Base-by-base conservation (phyloP, 202 grass and related monocot genomes). In the Hordeum pubiflorum region DNA sequence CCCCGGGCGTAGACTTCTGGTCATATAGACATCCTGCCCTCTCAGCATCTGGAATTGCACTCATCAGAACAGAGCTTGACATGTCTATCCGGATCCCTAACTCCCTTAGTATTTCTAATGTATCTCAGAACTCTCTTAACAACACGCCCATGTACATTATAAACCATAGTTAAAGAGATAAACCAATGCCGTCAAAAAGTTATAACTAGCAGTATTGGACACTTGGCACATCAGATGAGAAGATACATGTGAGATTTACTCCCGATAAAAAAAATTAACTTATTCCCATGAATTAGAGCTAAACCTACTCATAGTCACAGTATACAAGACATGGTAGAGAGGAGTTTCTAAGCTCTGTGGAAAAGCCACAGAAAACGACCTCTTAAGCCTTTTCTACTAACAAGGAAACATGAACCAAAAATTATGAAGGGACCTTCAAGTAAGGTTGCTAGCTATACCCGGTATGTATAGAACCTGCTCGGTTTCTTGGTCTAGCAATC, bases 401-500 rank as follows among this genome's bases (percentile, higher is more conserved):
- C 58, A 75, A 83, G 72, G 43, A 79, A 86, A 62, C n/a, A 67
- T 55, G 62, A 83, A 89, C 59, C 24, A 41, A 86, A 89, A 64
- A 63, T 63, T 89, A 75, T 86, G 68, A 80, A 86, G 75, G 69
- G 64, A 76, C 55, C 79, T 83, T 89, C 83, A 89, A 79, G 87
- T 89, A 75, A 86, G 79, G 83, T 79, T 76, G 69, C 88, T 83
- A 89, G 83, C 83, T 89, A 86, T 86, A 86, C 88, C 80, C 84
- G 36, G 29, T 79, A 89, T 86, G 75, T 89, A 89, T 89, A 86
- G 54, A 74, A 86, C 75, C 88, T 83, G 69, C 75, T 83, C 69
- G 36, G 46, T 63, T 79, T 69, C 79, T 83, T 63, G 41, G 68
- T 83, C 62, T 82, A 79, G 79, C 61, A 69, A 86, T 68, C 9